Evolutionary conservation across 2,329 filamentous ascomycete species (phyloP).

Genomic region (Xylaria multiplex): DNA sequence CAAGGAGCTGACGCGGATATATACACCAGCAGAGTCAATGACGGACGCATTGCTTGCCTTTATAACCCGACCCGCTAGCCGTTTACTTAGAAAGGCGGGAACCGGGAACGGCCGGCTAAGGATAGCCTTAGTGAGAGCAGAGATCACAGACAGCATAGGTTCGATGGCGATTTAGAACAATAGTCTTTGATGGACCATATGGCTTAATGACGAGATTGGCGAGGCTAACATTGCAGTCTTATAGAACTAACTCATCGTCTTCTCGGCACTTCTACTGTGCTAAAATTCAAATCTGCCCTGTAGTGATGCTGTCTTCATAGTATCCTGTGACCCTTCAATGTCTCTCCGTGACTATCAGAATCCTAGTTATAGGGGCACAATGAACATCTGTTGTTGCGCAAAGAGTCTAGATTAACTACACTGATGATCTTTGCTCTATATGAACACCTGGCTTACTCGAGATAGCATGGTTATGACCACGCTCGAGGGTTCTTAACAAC

Average conservation of each 20-base stretch:
- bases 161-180: neutral
- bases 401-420: too few species aligned
- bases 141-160: conserved; percentile 19
- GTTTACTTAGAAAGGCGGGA: conserved; percentile 30
- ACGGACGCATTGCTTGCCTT: conserved; percentile 41
- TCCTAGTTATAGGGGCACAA: too few species aligned
- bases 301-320: conserved; percentile 22
- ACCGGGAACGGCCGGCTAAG: conserved; percentile 6
- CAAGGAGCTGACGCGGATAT: conserved; percentile 46
- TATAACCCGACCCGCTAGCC: conserved; percentile 39
- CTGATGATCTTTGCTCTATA: too few species aligned
- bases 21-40: conserved; percentile 46
- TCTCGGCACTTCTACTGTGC: neutral
- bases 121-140: conserved; percentile 8
- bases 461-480: conserved; percentile 11
- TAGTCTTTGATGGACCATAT: neutral
- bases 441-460: too few species aligned
- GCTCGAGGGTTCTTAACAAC: conserved; percentile 5
- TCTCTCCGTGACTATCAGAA: conserved; percentile 13
- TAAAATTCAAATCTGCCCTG: neutral
- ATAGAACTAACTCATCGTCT: conserved; percentile 21
- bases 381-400: too few species aligned
- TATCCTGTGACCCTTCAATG: conserved; percentile 26
- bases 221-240: conserved; percentile 11
- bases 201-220: neutral